Base-by-base conservation (phyloP, 768 basidiomycete genomes). In the Xanthoconium stramineum region DNA sequence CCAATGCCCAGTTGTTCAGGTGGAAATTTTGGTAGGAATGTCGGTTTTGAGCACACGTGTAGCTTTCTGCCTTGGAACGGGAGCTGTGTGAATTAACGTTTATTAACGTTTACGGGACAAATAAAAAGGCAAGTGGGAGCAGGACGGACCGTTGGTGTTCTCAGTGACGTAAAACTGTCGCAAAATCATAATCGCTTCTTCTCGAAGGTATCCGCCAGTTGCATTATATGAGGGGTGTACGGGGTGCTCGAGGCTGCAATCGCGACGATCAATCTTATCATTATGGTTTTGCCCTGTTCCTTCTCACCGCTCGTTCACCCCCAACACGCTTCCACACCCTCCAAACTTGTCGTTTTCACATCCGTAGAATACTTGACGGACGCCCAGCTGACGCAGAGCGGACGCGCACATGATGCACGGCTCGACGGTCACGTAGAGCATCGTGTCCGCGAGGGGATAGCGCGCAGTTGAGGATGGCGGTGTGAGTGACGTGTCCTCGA, bases 341-440 rank as follows among this genome's bases (percentile, higher is more conserved):
- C 97, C 96, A 62, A 99, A 98, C 56, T 94, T 81, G 60, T 97
- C 96, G 70, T 99, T 99, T 20, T 82, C 89, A 70, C 94, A 96
- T 2, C 97, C 97, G 69, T 91, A 98, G 57, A 84, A 89, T 7
- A 98, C 96, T 60, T 88, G 80, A 55, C 84, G 85, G 63, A 99
- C 92, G 15, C 95, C 95, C 59, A 96, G 73, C 73, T 98, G 97
- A 52, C 96, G 83, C 35, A 99, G 80, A 12, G 96, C 97, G 24
- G 92, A 94, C 13, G 94, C 93, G 62, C 97, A 99, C 97, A 98
- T 98, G 70, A 98, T 94, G 73, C 97, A 99, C 0, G 96, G 97
- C 73, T 99, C 96, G 51, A 99, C 97, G 6, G 97, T 99, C 50
- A 98, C 97, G 70, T 98, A 99, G 30, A 98, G 83, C 3, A 84